Evolutionary conservation across 2,329 filamentous ascomycete species (phyloP), one percentile per base, ranked within the genome.

Genomic region (Colletotrichum acutatum): DNA sequence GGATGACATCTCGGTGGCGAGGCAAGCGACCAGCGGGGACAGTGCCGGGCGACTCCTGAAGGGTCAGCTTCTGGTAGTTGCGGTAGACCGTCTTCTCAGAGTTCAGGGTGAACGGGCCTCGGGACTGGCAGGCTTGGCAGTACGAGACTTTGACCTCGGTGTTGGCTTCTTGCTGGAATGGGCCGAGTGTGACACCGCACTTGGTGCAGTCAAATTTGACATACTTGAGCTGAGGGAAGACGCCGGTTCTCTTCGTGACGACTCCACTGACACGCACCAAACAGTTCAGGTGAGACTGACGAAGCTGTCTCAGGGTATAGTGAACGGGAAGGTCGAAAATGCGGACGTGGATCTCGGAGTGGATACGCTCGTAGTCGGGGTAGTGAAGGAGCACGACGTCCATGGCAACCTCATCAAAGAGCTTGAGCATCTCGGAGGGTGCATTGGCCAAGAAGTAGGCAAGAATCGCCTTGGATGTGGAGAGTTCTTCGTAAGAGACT

Each of bases 121-220:
- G 92, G 52, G 95, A 97, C 84, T 98, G 96, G 84, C 97, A 99
- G 81, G 94, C 97, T 80, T 98, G 96, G 81, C 97, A 99, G 86
- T 94, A 99, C 0, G 94, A 94, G 77, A 99, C 94, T 84, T 96
- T 98, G 80, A 99, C 95, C 83, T 99, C 97, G 56, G 95, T 92
- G 74, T 97, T 97, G 54, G 96, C 97, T 84, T 99, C 97, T 79
- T 99, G 97, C 80, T 98, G 96, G 86, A 98, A 99, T 22, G 97
- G 97, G 1, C 97, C 97, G 3, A 99, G 89, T 0, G 95, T 98
- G 58, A 94, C 90, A 74, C 94, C 94, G 79, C 97, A 99, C 84
- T 98, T 99, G 71, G 88, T 91, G 84, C 97, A 99, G 84, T 98
- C 94, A 80, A 99, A 98, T 84, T 98, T 98, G 85, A 99, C 94